Evolutionary conservation across 176 grass and related monocot species (phyloP).

Genomic region (Oryza glumipatula): DNA sequence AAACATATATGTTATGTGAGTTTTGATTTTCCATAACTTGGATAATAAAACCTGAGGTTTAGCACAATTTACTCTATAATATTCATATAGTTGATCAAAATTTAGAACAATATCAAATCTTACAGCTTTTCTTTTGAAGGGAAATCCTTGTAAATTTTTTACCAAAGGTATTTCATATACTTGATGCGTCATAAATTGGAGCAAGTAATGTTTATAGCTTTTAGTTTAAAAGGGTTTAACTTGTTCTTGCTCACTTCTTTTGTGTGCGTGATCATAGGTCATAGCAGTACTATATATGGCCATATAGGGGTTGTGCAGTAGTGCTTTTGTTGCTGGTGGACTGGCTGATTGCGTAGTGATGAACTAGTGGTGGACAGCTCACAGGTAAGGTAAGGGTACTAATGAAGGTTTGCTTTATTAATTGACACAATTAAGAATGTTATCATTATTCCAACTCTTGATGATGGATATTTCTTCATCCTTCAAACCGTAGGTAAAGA

Average conservation of each 20-base stretch:
- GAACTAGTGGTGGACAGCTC: slow-evolving; percentile 19
- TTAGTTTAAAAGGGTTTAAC: neutral
- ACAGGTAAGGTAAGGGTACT: neutral
- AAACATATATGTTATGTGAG: no score
- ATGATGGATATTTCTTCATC: neutral
- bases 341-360: slow-evolving; percentile 2
- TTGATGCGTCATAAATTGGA: no score
- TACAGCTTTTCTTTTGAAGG: neutral
- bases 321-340: neutral
- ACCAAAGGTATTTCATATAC: no score
- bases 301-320: neutral
- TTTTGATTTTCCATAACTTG: no score
- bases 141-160: neutral
- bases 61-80: neutral
- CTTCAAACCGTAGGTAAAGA: neutral
- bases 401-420: slow-evolving; percentile 23
- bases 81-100: neutral
- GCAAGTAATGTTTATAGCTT: neutral
- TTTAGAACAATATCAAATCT: neutral
- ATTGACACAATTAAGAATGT: neutral
- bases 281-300: neutral
- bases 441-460: neutral
- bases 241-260: neutral
- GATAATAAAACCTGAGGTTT: no score
- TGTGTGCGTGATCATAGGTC: neutral